Evolutionary conservation across 805 yeast genomes (phyloP).

Genomic region (Saturnispora bothae): DNA sequence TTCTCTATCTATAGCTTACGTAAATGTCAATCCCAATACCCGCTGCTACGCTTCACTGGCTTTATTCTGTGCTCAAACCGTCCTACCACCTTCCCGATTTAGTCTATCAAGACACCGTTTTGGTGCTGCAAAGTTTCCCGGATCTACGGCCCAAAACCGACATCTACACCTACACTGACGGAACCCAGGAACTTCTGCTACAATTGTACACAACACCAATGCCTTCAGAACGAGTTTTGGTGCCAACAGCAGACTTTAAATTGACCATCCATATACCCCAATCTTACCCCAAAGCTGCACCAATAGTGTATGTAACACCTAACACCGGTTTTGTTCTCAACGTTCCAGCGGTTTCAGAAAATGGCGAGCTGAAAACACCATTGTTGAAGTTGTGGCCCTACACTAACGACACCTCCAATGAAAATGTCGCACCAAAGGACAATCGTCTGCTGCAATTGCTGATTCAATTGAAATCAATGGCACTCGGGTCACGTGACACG

Average conservation of each 20-base stretch:
- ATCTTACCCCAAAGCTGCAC: constrained; percentile 57
- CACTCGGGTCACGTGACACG: neutral
- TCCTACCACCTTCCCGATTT: constrained; percentile 51
- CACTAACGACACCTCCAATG: constrained; percentile 18
- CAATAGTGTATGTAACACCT: constrained; percentile 45
- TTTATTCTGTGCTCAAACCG: constrained; percentile 43
- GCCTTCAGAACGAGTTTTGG: constrained; percentile 2
- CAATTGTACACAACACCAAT: constrained; percentile 44
- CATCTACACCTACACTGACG: constrained; percentile 45
- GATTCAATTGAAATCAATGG: constrained; percentile 9
- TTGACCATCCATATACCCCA: constrained; percentile 57
- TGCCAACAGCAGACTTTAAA: constrained; percentile 26
- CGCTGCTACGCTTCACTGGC: constrained; percentile 36
- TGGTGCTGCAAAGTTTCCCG: constrained; percentile 39
- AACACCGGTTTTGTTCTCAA: constrained; percentile 37
- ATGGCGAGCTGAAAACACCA: constrained; percentile 66
- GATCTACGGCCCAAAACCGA: constrained; percentile 62
- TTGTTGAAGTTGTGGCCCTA: constrained; percentile 47
- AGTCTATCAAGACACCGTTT: constrained; percentile 53
- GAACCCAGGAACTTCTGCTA: constrained; percentile 48
- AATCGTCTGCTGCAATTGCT: constrained; percentile 22
- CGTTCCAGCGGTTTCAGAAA: constrained; percentile 39
- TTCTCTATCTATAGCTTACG: neutral
- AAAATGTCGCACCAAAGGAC: constrained; percentile 17
- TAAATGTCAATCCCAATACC: constrained; percentile 3